phyloP scores from a whole-genome alignment of 208 protist species.

The Leishmania major region DNA sequence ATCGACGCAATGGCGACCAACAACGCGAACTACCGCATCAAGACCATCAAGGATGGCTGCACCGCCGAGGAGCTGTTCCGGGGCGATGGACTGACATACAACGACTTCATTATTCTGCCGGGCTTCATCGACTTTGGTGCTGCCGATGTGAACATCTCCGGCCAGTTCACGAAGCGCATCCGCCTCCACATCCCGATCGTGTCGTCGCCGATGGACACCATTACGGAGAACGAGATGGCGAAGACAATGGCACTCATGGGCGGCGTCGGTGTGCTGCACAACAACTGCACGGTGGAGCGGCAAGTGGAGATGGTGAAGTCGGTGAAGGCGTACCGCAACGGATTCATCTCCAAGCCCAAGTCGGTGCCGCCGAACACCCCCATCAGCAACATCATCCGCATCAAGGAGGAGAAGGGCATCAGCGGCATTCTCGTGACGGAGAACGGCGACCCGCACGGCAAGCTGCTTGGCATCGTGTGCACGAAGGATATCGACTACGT shows the following conservation, averaged over 20 bases:
- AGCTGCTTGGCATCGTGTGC: constrained; percentile 97
- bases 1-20: constrained; percentile 30
- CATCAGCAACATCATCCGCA: constrained; percentile 88
- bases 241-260: constrained; percentile 93
- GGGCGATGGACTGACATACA: constrained; percentile 91
- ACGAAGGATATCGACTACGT: constrained; percentile 98
- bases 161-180: constrained; percentile 91
- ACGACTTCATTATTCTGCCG: constrained; percentile 95
- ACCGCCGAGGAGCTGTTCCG: constrained; percentile 88
- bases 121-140: constrained; percentile 95
- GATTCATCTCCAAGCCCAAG: constrained; percentile 97
- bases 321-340: constrained; percentile 97
- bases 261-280: constrained; percentile 96
- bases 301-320: constrained; percentile 93
- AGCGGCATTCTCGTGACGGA: constrained; percentile 97
- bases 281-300: constrained; percentile 92
- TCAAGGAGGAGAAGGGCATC: constrained; percentile 95
- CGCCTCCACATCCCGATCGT: constrained; percentile 93
- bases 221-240: constrained; percentile 94
- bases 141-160: constrained; percentile 82
- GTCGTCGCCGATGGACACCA: constrained; percentile 96
- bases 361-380: constrained; percentile 82
- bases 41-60: constrained; percentile 83
- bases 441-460: constrained; percentile 90
- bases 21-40: constrained; percentile 61